phyloP scores from a whole-genome alignment of 495 filamentous ascomycete species.

The Podospora pseudoanserina region DNA sequence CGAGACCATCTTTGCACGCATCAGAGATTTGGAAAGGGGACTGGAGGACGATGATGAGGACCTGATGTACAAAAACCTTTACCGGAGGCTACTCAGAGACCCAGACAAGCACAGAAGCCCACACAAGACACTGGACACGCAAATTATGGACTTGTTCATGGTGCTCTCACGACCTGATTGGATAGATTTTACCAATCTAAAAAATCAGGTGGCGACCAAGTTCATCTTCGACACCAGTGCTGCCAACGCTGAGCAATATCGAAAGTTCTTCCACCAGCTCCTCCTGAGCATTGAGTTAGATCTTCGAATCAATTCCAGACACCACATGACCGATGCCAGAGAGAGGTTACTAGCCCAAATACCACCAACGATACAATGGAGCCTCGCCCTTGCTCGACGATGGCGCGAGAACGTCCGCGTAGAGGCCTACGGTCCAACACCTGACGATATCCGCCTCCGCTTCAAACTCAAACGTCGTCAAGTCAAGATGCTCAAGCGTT shows the following conservation, averaged over 20 bases:
- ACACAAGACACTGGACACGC: slow-evolving; percentile 57
- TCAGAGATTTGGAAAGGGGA: slow-evolving; percentile 53
- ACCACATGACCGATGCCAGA: slow-evolving; percentile 52
- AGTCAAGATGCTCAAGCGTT: slow-evolving; percentile 59
- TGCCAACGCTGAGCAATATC: slow-evolving; percentile 42
- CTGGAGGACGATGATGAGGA: slow-evolving; percentile 55
- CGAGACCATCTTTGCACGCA: slow-evolving; percentile 49
- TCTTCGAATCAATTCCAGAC: slow-evolving; percentile 53
- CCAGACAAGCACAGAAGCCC: slow-evolving; percentile 49
- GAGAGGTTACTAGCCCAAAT: slow-evolving; percentile 55
- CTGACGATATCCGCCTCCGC: slow-evolving; percentile 49
- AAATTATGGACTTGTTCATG: slow-evolving; percentile 64
- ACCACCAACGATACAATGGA: slow-evolving; percentile 65
- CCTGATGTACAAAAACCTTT: slow-evolving; percentile 52
- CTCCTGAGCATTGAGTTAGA: slow-evolving; percentile 66
- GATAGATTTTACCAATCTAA: slow-evolving; percentile 63
- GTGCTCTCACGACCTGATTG: slow-evolving; percentile 59
- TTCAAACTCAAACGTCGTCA: slow-evolving; percentile 58
- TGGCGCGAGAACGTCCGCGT: slow-evolving; percentile 66
- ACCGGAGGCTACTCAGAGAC: slow-evolving; percentile 49
- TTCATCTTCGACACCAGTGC: slow-evolving; percentile 47
- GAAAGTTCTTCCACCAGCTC: slow-evolving; percentile 69
- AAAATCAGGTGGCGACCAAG: slow-evolving; percentile 60
- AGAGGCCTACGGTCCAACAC: slow-evolving; percentile 43
- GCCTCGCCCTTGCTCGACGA: slow-evolving; percentile 61